Evolutionary conservation across 441 rosid species (phyloP), one percentile per base, ranked within the genome.

Genomic region (Macaranga tanarius): DNA sequence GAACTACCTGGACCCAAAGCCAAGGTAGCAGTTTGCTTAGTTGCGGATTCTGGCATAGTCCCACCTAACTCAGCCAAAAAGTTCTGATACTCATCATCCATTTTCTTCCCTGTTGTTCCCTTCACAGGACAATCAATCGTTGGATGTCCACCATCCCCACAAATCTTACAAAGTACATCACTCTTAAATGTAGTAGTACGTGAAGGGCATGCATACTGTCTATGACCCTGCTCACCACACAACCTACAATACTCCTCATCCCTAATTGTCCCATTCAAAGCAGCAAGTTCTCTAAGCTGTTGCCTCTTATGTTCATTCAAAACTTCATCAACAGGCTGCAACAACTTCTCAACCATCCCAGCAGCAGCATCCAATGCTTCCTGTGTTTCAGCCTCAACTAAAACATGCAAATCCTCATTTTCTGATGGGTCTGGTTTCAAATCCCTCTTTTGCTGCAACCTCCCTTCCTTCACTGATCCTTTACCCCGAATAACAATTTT

Each of bases 71-170:
- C 96, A 1, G 97, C 97, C 90, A 89, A 86, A 82, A 95, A 92
- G 73, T 90, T 93, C 84, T 85, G 98, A 79, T 95, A 95, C 70
- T 95, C 98, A 65, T 95, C 99, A 83, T 95, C 96, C 99, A 91
- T 95, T 77, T 90, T 95, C 90, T 95, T 93, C 45, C 98, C 98
- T 20, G 85, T 88, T 52, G 91, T 91, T 80, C 98, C 98, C 70
- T 88, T 93, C 75, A 97, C 91, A 1, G 96, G 98, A 72, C 97
- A 91, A 70, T 91, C 98, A 72, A 95, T 95, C 82, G 97, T 95
- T 70, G 99, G 99, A 66, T 95, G 99, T 55, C 99, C 98, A 76
- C 92, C 97, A 84, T 95, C 99, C 79, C 98, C 92, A 75, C 99
- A 93, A 22, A 91, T 92, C 89, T 93, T 95, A 77, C 99, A 93